phyloP scores from a whole-genome alignment of 2,329 filamentous ascomycete species.

The Pyricularia sp. region DNA sequence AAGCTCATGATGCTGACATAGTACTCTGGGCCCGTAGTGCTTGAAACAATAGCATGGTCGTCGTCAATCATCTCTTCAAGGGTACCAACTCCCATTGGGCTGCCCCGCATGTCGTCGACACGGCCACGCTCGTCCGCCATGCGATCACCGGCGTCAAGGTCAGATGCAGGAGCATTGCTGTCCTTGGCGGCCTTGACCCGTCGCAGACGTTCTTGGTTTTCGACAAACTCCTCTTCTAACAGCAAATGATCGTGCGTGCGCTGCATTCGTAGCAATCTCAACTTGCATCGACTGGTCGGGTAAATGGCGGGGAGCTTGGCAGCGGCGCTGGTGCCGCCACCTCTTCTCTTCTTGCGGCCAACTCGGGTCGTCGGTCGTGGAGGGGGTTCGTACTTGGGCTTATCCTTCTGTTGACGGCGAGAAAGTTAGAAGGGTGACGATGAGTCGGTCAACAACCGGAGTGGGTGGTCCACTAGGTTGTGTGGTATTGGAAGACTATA shows the following conservation, averaged over 20 bases:
- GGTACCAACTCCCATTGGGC: conserved; percentile 96
- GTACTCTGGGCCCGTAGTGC: conserved; percentile 94
- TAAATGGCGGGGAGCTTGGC: conserved; percentile 92
- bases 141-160: conserved; percentile 71
- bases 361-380: conserved; percentile 94
- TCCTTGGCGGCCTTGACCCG: conserved; percentile 81
- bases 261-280: conserved; percentile 95
- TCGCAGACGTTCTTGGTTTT: conserved; percentile 93
- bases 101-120: conserved; percentile 97
- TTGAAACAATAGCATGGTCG: conserved; percentile 96
- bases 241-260: conserved; percentile 95
- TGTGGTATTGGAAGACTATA: background rate
- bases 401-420: conserved; percentile 69
- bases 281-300: conserved; percentile 94
- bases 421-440: background rate
- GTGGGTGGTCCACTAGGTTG: background rate
- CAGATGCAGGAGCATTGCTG: conserved; percentile 49
- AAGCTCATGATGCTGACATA: conserved; percentile 99
- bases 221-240: conserved; percentile 96
- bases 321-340: conserved; percentile 82
- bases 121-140: conserved; percentile 91
- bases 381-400: conserved; percentile 99
- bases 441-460: background rate
- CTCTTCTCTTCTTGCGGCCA: conserved; percentile 97
- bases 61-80: conserved; percentile 98